A percentile compares a stretch with the other conserved stretches of the same genome.
These are phyloP conservation scores for Stereum hirsutum DNA, from an alignment of 1,284 basidiomycete genomes.

Conservation along the genomic window DNA sequence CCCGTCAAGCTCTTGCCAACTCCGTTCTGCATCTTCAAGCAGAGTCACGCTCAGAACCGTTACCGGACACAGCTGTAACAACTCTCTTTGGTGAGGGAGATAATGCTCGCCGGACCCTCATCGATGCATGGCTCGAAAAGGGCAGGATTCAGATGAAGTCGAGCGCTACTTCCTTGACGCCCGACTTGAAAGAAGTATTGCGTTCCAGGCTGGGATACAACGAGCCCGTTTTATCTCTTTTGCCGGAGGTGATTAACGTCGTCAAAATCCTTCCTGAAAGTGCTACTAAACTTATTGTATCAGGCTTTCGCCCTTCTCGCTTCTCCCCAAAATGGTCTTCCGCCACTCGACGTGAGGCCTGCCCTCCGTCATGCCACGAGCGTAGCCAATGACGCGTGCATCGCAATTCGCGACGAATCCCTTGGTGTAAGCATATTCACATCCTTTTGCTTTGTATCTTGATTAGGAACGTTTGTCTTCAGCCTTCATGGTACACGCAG, in stretches of 20 bases:
- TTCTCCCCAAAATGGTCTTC: conserved; percentile 34
- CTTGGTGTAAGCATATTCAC: conserved; percentile 36
- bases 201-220: conserved; percentile 49
- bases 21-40: conserved; percentile 47
- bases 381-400: conserved; percentile 64
- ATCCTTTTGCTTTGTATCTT: neutral
- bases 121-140: conserved; percentile 62
- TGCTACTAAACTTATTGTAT: neutral
- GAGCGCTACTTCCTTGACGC: conserved; percentile 11
- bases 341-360: conserved; percentile 48
- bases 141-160: conserved; percentile 44
- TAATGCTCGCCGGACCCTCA: conserved; percentile 49
- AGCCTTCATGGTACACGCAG: conserved; percentile 63
- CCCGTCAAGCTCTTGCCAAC: conserved; percentile 55
- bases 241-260: conserved; percentile 48
- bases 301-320: conserved; percentile 60
- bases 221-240: conserved; percentile 46
- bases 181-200: conserved; percentile 37
- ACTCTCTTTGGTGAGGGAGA: conserved; percentile 67
- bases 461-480: conserved; percentile 6
- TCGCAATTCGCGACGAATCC: conserved; percentile 37
- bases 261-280: neutral
- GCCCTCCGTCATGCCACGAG: conserved; percentile 45
- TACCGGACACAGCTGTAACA: conserved; percentile 61
- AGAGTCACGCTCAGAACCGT: conserved; percentile 42